Percentiles rank a stretch among this genome's conserved stretches.
phyloP scores from a whole-genome alignment of 371 early-diverging fungal species.

The Mucor saturninus region DNA sequence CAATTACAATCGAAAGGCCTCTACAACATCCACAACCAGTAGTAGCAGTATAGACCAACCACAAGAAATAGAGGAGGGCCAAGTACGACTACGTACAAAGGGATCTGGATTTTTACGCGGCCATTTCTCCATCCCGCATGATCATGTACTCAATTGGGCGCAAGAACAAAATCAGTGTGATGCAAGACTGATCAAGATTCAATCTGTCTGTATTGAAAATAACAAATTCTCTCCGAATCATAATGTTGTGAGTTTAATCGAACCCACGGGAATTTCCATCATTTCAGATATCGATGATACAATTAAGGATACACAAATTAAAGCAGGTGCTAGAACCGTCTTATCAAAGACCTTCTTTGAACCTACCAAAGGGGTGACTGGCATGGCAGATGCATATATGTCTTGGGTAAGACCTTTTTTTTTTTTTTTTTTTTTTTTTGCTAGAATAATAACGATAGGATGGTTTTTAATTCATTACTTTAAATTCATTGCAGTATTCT shows the following conservation, averaged over 20 bases:
- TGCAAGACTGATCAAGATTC: constrained; percentile 34
- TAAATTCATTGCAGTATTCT: constrained; percentile 39
- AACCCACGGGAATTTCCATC: constrained; percentile 71
- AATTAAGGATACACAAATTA: constrained; percentile 81
- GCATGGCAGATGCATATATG: constrained; percentile 76
- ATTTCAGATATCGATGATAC: constrained; percentile 92
- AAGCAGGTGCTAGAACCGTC: constrained; percentile 69
- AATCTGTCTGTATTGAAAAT: constrained; percentile 15
- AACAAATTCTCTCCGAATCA: constrained; percentile 31
- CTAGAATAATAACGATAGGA: no score
- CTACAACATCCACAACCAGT: background rate
- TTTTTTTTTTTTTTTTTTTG: background rate
- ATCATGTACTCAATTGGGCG: constrained; percentile 35
- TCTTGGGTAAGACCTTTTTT: constrained; percentile 51
- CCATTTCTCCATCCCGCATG: constrained; percentile 28
- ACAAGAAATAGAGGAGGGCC: constrained; percentile 1
- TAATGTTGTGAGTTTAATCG: constrained; percentile 59
- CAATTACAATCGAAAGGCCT: background rate
- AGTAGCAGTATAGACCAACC: background rate
- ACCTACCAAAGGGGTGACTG: constrained; percentile 61
- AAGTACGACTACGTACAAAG: constrained; percentile 15
- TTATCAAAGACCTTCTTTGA: constrained; percentile 74
- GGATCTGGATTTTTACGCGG: constrained; percentile 38
- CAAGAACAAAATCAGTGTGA: constrained; percentile 37
- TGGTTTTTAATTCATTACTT: no score